These are phyloP conservation scores for Populus alba DNA, from an alignment of 345 rosid species.

Conservation along the genomic window DNA sequence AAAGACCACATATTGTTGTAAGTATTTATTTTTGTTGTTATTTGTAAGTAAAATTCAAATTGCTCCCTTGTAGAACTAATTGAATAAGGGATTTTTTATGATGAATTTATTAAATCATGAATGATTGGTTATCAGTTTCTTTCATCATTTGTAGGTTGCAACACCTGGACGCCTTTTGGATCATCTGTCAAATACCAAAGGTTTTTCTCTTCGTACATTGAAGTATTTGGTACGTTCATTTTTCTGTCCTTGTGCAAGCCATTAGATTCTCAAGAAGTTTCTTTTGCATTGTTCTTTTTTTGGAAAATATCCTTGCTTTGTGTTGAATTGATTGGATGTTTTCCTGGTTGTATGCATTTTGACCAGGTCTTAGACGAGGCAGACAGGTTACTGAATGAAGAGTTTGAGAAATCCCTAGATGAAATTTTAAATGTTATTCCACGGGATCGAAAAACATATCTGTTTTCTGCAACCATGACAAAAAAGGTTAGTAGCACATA, in stretches of 20 bases:
- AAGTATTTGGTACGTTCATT: slow-evolving; percentile 66
- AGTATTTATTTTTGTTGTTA: slow-evolving; percentile 6
- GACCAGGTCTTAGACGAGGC: slow-evolving; percentile 94
- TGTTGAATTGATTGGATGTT: not conserved
- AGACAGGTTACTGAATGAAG: slow-evolving; percentile 87
- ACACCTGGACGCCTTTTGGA: slow-evolving; percentile 95
- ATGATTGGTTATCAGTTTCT: not conserved
- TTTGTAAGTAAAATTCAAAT: no score
- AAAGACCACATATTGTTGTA: slow-evolving; percentile 83
- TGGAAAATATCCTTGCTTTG: not conserved
- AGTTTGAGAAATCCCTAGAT: slow-evolving; percentile 87
- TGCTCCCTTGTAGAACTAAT: no score
- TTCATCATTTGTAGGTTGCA: slow-evolving; percentile 57
- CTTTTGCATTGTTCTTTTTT: not conserved
- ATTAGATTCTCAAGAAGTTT: no score
- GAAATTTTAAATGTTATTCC: slow-evolving; percentile 73
- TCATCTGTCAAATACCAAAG: slow-evolving; percentile 82
- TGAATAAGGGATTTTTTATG: not conserved
- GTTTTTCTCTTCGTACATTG: slow-evolving; percentile 72
- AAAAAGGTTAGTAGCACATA: slow-evolving; percentile 52
- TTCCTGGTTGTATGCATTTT: not conserved
- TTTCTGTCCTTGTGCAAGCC: not conserved
- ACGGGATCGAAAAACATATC: slow-evolving; percentile 62
- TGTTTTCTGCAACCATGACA: slow-evolving; percentile 99
- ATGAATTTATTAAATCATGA: not conserved